Evolutionary conservation across 441 rosid species (phyloP).

Genomic region (Eutrema salsugineum): DNA sequence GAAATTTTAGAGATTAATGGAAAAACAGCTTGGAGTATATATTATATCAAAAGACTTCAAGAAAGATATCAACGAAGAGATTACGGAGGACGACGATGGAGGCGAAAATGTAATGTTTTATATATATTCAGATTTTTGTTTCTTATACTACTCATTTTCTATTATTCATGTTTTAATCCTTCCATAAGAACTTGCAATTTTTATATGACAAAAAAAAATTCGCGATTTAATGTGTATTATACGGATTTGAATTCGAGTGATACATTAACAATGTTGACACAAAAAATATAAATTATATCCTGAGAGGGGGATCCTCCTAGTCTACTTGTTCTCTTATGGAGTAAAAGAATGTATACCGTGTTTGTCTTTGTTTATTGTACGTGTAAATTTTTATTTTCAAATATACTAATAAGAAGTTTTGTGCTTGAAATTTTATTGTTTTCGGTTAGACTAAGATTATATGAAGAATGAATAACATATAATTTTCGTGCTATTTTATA

Average conservation of each 20-base stretch:
- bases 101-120: not conserved
- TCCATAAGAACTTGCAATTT: not conserved
- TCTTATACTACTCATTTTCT: not conserved
- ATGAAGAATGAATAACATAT: too few species aligned
- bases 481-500: too few species aligned
- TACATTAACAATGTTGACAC: not conserved
- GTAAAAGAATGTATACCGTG: not conserved
- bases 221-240: too few species aligned
- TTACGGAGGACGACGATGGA: not conserved
- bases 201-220: not conserved
- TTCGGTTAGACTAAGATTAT: too few species aligned
- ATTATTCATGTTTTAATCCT: not conserved
- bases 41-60: not conserved
- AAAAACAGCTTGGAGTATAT: not conserved
- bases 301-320: not conserved
- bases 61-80: not conserved
- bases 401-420: too few species aligned
- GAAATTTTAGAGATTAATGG: not conserved
- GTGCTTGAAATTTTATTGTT: too few species aligned
- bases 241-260: not conserved
- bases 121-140: not conserved
- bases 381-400: too few species aligned
- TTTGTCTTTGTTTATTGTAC: not conserved
- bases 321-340: not conserved
- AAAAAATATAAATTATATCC: not conserved